These are phyloP conservation scores for Lanmaoa pseudosensibilis DNA, from an alignment of 768 basidiomycete genomes.

Conservation along the genomic window DNA sequence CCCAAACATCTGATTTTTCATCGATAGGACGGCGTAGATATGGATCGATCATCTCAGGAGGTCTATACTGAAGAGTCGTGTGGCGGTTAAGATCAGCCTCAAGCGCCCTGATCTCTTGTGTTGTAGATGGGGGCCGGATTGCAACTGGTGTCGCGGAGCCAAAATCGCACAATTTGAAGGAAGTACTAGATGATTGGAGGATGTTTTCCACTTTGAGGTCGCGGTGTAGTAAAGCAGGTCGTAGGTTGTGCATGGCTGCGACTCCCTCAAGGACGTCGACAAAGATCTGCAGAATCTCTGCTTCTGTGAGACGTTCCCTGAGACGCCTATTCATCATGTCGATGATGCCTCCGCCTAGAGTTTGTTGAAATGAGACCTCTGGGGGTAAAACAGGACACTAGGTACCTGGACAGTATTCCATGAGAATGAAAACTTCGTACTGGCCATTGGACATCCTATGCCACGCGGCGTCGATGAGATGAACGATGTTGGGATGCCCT, in stretches of 20 bases:
- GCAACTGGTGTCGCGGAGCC: slow-evolving; percentile 85
- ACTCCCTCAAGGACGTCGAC: slow-evolving; percentile 97
- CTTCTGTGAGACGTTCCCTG: slow-evolving; percentile 90
- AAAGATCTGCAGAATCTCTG: slow-evolving; percentile 97
- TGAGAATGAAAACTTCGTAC: slow-evolving; percentile 96
- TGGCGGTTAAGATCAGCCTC: slow-evolving; percentile 92
- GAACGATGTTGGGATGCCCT: slow-evolving; percentile 93
- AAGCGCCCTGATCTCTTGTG: slow-evolving; percentile 80
- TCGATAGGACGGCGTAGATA: slow-evolving; percentile 81
- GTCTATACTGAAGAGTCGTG: slow-evolving; percentile 95
- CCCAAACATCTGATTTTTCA: slow-evolving; percentile 98
- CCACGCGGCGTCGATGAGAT: slow-evolving; percentile 95
- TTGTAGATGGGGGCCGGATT: slow-evolving; percentile 66
- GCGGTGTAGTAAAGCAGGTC: slow-evolving; percentile 89
- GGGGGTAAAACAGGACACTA: not conserved
- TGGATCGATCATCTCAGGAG: slow-evolving; percentile 98
- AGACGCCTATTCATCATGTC: slow-evolving; percentile 99
- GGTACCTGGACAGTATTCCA: slow-evolving; percentile 94
- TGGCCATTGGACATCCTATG: slow-evolving; percentile 78
- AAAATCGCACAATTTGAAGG: slow-evolving; percentile 97
- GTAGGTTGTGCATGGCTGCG: slow-evolving; percentile 92
- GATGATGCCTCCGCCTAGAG: slow-evolving; percentile 91
- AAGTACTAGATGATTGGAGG: slow-evolving; percentile 77
- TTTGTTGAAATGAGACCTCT: slow-evolving; percentile 10
- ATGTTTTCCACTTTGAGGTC: slow-evolving; percentile 99